A percentile compares a stretch with the other conserved stretches of the same genome.
Conservation (phyloP, 176 grass and related monocot species). For the Bonia amplexicaulis region DNA sequence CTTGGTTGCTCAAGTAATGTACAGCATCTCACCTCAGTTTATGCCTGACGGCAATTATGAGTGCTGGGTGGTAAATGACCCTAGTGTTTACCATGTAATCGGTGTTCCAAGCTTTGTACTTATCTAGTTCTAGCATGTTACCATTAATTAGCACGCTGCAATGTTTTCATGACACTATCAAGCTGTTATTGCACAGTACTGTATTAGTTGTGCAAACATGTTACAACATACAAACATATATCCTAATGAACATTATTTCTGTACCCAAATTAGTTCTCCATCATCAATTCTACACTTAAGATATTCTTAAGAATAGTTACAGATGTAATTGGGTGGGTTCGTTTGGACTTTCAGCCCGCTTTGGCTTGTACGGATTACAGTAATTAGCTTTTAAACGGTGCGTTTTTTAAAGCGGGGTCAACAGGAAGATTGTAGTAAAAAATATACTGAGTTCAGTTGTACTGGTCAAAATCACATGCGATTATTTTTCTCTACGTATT, state of each 20-base stretch:
- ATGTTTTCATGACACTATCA: neutral
- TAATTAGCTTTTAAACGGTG: too few relatives aligned
- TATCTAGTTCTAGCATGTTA: slow-evolving; percentile 1
- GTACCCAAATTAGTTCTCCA: neutral
- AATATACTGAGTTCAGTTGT: too few relatives aligned
- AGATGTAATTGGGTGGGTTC: too few relatives aligned
- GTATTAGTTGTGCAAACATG: neutral
- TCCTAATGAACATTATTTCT: neutral
- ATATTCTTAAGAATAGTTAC: slow-evolving; percentile 2
- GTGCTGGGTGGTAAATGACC: neutral
- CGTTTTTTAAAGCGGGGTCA: too few relatives aligned
- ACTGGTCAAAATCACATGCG: too few relatives aligned
- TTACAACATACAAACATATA: neutral
- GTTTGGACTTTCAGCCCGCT: too few relatives aligned
- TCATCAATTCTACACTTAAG: neutral
- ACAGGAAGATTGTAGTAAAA: too few relatives aligned
- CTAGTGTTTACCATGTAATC: neutral
- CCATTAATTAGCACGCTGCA: neutral
- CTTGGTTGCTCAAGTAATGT: slow-evolving; percentile 9
- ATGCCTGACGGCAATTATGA: neutral
- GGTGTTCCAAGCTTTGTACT: neutral
- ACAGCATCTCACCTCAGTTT: neutral
- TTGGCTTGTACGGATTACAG: too few relatives aligned
- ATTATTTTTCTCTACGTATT: too few relatives aligned
- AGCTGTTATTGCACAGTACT: neutral